Conservation (phyloP, 768 basidiomycete species). For the Russula earlei region DNA sequence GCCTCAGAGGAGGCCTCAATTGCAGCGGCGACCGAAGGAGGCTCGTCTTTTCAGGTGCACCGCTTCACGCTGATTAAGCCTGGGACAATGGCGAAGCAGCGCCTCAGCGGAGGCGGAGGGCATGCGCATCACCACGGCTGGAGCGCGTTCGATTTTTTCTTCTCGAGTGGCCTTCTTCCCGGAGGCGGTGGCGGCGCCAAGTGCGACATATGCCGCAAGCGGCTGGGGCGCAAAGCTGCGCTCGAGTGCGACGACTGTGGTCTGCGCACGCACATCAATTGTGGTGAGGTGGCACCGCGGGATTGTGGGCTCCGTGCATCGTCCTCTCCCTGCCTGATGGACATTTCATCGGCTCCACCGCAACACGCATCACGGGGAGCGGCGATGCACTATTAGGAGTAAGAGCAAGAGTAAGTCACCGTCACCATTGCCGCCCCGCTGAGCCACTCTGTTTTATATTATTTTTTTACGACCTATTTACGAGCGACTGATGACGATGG, state of each 20-base stretch:
- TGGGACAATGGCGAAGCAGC: conserved; percentile 43
- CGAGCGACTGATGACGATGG: neutral
- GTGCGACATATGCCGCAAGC: conserved; percentile 75
- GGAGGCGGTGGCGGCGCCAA: conserved; percentile 38
- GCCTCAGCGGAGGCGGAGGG: conserved; percentile 15
- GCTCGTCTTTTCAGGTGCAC: conserved; percentile 61
- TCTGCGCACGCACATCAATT: conserved; percentile 77
- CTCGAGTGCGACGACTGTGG: conserved; percentile 88
- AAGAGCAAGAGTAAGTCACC: conserved; percentile 2
- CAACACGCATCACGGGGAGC: neutral
- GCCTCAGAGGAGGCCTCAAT: conserved; percentile 43
- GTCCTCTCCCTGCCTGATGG: neutral
- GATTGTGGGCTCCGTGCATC: conserved; percentile 60
- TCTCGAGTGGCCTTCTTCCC: conserved; percentile 54
- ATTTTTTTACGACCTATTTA: neutral
- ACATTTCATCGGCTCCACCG: neutral
- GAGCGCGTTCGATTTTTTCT: conserved; percentile 74
- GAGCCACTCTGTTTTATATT: conserved; percentile 7
- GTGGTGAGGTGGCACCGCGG: conserved; percentile 71
- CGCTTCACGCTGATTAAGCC: conserved; percentile 84
- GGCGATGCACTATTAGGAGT: no score
- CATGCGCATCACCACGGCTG: conserved; percentile 32
- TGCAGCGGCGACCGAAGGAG: conserved; percentile 67
- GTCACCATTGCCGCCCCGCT: no score
- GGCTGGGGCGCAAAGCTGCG: conserved; percentile 79